Conservation (phyloP, 805 yeast genomes). For the Saccharomycopsis amapae region DNA sequence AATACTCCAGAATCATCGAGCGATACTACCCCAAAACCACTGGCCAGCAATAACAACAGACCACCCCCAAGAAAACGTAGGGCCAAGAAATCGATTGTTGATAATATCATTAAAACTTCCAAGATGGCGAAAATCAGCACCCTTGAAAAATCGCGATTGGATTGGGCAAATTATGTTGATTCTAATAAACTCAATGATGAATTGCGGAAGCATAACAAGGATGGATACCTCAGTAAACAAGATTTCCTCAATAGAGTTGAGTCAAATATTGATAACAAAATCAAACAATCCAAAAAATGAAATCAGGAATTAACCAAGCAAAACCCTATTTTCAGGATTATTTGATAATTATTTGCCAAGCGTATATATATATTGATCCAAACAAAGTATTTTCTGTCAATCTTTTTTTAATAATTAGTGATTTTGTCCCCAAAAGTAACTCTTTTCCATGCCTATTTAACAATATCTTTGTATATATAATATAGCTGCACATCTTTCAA, state of each 20-base stretch:
- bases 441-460: too few species aligned
- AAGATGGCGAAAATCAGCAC: constrained; percentile 80
- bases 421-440: too few species aligned
- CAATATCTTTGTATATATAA: too few species aligned
- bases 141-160: constrained; percentile 83
- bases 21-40: constrained; percentile 11
- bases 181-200: constrained; percentile 79
- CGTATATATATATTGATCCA: too few species aligned
- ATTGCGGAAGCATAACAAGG: constrained; percentile 70
- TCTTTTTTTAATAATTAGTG: too few species aligned
- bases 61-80: constrained; percentile 32
- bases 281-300: constrained; percentile 29
- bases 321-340: too few species aligned
- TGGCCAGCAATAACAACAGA: constrained; percentile 22
- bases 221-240: constrained; percentile 86
- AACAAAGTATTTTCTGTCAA: too few species aligned
- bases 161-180: constrained; percentile 94
- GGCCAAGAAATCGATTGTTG: constrained; percentile 66
- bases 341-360: too few species aligned
- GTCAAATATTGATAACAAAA: constrained; percentile 31
- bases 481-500: too few species aligned
- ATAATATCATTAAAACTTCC: constrained; percentile 63
- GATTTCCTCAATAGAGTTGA: constrained; percentile 80
- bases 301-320: too few species aligned
- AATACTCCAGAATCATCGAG: not conserved